Base-by-base conservation (phyloP, 2,329 filamentous ascomycete genomes). In the Alternaria triticimaculans region DNA sequence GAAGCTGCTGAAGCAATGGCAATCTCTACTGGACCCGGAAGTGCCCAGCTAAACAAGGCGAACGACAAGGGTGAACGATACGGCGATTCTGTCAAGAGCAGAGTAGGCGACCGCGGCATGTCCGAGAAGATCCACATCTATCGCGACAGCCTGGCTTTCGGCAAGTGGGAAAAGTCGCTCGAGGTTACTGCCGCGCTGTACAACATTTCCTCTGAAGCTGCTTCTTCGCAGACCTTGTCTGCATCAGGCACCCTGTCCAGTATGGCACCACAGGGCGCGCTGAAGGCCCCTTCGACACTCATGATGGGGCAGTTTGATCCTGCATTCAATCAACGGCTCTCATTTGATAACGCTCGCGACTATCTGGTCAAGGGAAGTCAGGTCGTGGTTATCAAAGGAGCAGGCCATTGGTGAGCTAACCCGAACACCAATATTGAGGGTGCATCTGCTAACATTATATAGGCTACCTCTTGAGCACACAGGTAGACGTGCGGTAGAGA, bases 91-190 rank as follows among this genome's bases (percentile, higher is more conserved):
- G 80, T 87, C 3, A 66, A 63, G 30, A 70, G 76, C 25, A 80
- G 84, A 12, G 74, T 81, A 3, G 46, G 65, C 3, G 75, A 78
- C 41, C 82, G 81, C 23, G 85, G 84, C 61, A 86, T 86, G 78
- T 75, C 80, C 12, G 81, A 87, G 64, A 85, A 85, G 70, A 83
- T 86, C 23, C 76, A 80, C 12, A 83, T 88, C 58, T 89, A 89
- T 74, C 83, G 86, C 30, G 82, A 89, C 46, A 82, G 82, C 3
- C 78, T 86, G 0, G 76, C 81, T 20, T 63, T 74, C 4, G 75
- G 75, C 0, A 75, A 72, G 12, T 89, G 87, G 87, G 76, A 80
- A 33, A 87, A 87, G 68, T 84, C 84, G 2, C 72, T 85, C 23
- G 81, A 86, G 64, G 84, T 81, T 0, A 81, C 87, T 20, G 79